Percentiles rank a stretch among this genome's conserved stretches.
These are phyloP conservation scores for Hypoxylon sp. DNA, from an alignment of 2,329 filamentous ascomycete genomes.

Conservation along the genomic window DNA sequence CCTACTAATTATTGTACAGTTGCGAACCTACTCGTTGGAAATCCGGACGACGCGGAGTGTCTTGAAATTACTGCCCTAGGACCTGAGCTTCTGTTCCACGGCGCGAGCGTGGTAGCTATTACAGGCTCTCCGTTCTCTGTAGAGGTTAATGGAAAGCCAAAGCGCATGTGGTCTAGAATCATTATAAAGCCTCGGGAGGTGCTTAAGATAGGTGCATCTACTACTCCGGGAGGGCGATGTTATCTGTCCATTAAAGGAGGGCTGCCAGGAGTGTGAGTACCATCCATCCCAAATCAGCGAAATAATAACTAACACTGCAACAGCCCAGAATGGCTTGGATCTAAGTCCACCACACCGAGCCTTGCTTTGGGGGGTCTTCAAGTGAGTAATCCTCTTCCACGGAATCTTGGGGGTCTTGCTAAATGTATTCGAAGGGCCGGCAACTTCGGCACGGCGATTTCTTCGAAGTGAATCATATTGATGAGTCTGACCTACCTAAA, in stretches of 20 bases:
- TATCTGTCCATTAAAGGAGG: slow-evolving; percentile 51
- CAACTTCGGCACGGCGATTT: slow-evolving; percentile 25
- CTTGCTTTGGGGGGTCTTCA: slow-evolving; percentile 33
- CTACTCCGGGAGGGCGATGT: slow-evolving; percentile 45
- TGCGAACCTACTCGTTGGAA: slow-evolving; percentile 50
- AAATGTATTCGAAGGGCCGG: slow-evolving; percentile 23
- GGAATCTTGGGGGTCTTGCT: not conserved
- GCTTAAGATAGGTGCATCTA: slow-evolving; percentile 24
- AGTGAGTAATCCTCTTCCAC: slow-evolving; percentile 12
- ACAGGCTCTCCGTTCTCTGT: slow-evolving; percentile 45
- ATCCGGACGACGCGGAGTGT: slow-evolving; percentile 42
- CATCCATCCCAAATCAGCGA: no score
- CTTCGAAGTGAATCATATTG: slow-evolving; percentile 31
- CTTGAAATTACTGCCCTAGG: slow-evolving; percentile 50
- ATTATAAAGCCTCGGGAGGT: slow-evolving; percentile 40
- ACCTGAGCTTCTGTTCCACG: slow-evolving; percentile 49
- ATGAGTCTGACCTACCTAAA: slow-evolving; percentile 8
- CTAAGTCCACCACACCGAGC: slow-evolving; percentile 34
- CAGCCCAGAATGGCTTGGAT: slow-evolving; percentile 34
- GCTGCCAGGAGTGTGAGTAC: slow-evolving; percentile 46
- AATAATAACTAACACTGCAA: slow-evolving; percentile 37
- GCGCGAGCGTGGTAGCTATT: slow-evolving; percentile 45
- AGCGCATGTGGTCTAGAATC: slow-evolving; percentile 38
- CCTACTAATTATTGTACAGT: slow-evolving; percentile 39
- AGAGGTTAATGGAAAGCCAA: slow-evolving; percentile 38